Evolutionary conservation across 2,329 filamentous ascomycete species (phyloP).

Genomic region (Fusarium scirpi): DNA sequence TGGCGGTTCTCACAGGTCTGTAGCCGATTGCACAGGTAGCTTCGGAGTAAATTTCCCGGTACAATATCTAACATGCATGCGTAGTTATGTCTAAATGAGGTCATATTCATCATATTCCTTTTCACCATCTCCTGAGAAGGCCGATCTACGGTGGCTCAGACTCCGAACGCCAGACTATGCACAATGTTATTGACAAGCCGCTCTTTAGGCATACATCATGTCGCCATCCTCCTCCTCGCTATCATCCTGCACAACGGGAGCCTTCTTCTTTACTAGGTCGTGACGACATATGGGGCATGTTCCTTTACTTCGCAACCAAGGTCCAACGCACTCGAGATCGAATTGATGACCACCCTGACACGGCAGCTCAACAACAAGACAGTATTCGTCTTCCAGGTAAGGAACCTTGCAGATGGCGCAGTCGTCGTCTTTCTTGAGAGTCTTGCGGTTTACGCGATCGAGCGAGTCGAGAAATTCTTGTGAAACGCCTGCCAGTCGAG

Average conservation of each 20-base stretch:
- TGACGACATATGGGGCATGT: slow-evolving; percentile 73
- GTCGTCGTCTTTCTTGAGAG: slow-evolving; percentile 62
- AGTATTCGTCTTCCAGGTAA: slow-evolving; percentile 72
- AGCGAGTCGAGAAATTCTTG: slow-evolving; percentile 71
- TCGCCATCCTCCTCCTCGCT: slow-evolving; percentile 66
- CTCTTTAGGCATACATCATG: slow-evolving; percentile 55
- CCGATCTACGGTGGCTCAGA: slow-evolving; percentile 35
- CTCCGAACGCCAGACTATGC: slow-evolving; percentile 49
- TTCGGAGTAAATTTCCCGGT: neutral
- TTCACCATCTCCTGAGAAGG: slow-evolving; percentile 18
- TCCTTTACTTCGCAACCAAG: slow-evolving; percentile 73
- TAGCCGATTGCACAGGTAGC: neutral
- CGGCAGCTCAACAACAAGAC: slow-evolving; percentile 72
- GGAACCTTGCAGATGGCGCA: slow-evolving; percentile 74
- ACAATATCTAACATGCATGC: neutral
- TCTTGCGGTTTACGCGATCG: slow-evolving; percentile 67
- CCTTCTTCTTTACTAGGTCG: slow-evolving; percentile 68
- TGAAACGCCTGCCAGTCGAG: slow-evolving; percentile 64
- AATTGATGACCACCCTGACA: slow-evolving; percentile 70
- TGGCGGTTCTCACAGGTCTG: neutral
- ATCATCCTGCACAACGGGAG: slow-evolving; percentile 59
- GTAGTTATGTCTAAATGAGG: neutral
- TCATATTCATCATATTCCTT: slow-evolving; percentile 16
- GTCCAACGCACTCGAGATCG: slow-evolving; percentile 75
- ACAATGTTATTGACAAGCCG: slow-evolving; percentile 8